Evolutionary conservation across 257 asterid species (phyloP).

Genomic region (Nemophila menziesii): DNA sequence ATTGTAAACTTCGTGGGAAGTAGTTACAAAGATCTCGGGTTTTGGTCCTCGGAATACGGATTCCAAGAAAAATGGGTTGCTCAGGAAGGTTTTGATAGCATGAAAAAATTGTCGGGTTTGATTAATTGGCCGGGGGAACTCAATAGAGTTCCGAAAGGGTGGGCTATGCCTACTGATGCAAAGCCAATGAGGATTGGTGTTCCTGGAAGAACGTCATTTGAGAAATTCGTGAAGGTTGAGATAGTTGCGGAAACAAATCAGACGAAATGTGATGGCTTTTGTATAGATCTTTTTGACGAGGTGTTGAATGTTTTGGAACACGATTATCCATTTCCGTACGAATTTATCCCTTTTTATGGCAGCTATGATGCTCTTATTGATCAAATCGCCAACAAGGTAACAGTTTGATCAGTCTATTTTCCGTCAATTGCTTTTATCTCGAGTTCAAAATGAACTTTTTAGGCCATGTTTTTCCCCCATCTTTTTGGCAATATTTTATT

Average conservation of each 20-base stretch:
- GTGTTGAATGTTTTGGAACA: slow-evolving; percentile 13
- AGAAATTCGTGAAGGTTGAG: slow-evolving; percentile 20
- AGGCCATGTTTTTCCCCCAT: too few relatives aligned
- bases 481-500: too few relatives aligned
- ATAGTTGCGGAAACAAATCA: background rate
- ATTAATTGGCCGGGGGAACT: slow-evolving; percentile 36
- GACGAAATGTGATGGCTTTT: slow-evolving; percentile 18
- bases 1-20: slow-evolving; percentile 27
- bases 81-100: background rate
- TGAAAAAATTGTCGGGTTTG: slow-evolving; percentile 4
- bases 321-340: slow-evolving; percentile 18
- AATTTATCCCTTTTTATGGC: slow-evolving; percentile 16
- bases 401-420: background rate
- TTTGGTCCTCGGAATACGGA: slow-evolving; percentile 23
- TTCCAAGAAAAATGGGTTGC: slow-evolving; percentile 10
- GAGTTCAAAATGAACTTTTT: too few relatives aligned
- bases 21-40: slow-evolving; percentile 23
- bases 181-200: slow-evolving; percentile 27
- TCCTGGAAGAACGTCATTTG: slow-evolving; percentile 17
- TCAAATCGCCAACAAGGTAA: slow-evolving; percentile 18
- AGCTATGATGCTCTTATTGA: slow-evolving; percentile 16
- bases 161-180: slow-evolving; percentile 31
- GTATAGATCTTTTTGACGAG: slow-evolving; percentile 23
- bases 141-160: slow-evolving; percentile 29
- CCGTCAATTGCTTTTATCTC: too few relatives aligned